Evolutionary conservation across 169 alveolate species (phyloP).

Genomic region (Theileria orientalis): DNA sequence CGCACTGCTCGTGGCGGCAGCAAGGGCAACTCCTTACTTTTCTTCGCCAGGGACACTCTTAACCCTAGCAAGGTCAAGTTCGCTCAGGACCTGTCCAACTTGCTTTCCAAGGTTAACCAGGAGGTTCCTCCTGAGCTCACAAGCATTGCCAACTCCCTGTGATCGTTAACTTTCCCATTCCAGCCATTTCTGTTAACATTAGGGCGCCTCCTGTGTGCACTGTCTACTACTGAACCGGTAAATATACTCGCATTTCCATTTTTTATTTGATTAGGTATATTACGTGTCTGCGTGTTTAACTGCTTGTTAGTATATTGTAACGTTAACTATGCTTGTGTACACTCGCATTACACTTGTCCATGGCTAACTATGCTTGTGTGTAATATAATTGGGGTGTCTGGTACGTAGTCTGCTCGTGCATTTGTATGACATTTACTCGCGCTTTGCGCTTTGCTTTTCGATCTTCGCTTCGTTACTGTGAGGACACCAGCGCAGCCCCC

Average conservation of each 20-base stretch:
- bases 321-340: neutral
- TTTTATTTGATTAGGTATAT: too few relatives aligned
- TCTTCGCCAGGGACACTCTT: slow-evolving; percentile 67
- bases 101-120: slow-evolving; percentile 65
- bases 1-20: slow-evolving; percentile 92
- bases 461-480: neutral
- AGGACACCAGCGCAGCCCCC: neutral
- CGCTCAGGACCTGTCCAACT: slow-evolving; percentile 65
- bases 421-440: too few relatives aligned
- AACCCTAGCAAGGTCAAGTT: slow-evolving; percentile 68
- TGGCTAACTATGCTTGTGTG: too few relatives aligned
- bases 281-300: neutral
- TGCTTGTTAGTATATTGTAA: neutral
- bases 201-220: too few relatives aligned
- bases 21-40: slow-evolving; percentile 77
- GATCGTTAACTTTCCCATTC: slow-evolving; percentile 26
- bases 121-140: slow-evolving; percentile 64
- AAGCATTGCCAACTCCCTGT: slow-evolving; percentile 1
- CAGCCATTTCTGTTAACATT: too few relatives aligned
- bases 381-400: too few relatives aligned
- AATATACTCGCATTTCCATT: too few relatives aligned
- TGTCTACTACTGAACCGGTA: too few relatives aligned
- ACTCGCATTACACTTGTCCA: neutral
- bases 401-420: too few relatives aligned
- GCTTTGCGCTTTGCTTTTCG: too few relatives aligned